Evolutionary conservation across 1,284 basidiomycete genomes (phyloP).

Genomic region (Microbotryomycetes sp.): DNA sequence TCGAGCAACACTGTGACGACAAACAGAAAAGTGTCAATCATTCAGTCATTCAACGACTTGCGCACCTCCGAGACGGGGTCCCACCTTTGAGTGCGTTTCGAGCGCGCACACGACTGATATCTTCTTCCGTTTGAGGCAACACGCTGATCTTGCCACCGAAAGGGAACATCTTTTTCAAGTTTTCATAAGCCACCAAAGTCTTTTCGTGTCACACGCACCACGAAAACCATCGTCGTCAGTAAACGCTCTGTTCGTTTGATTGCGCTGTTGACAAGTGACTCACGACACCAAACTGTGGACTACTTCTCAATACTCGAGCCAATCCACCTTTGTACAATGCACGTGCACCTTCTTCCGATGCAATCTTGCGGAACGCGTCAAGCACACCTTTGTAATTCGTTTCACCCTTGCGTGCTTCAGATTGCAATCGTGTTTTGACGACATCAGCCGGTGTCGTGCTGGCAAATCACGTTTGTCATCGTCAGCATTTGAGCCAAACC

Average conservation of each 20-base stretch:
- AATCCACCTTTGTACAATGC: conserved; percentile 95
- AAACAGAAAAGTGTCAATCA: too few species aligned
- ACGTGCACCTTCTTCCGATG: conserved; percentile 68
- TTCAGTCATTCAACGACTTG: too few species aligned
- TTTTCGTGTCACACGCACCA: conserved; percentile 54
- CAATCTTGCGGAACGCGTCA: conserved; percentile 84
- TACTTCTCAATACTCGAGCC: conserved; percentile 77
- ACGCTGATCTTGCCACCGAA: conserved; percentile 46
- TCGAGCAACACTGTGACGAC: background rate
- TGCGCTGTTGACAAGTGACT: background rate
- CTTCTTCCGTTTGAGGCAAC: conserved; percentile 58
- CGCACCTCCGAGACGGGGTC: too few species aligned
- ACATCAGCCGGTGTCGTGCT: conserved; percentile 61
- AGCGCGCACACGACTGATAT: conserved; percentile 78
- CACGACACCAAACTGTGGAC: conserved; percentile 41
- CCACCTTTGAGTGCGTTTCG: conserved; percentile 70
- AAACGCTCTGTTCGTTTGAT: too few species aligned
- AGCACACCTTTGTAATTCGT: conserved; percentile 83
- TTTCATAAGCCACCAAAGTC: conserved; percentile 87
- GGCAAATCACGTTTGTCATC: conserved; percentile 61
- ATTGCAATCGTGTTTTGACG: conserved; percentile 96
- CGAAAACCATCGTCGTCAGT: background rate
- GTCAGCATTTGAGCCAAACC: conserved; percentile 48
- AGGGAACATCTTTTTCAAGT: conserved; percentile 63
- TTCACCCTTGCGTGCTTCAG: conserved; percentile 89